These are phyloP conservation scores for Globisporangium cystogenes DNA, from an alignment of 352 stramenopile genomes.

Conservation along the genomic window DNA sequence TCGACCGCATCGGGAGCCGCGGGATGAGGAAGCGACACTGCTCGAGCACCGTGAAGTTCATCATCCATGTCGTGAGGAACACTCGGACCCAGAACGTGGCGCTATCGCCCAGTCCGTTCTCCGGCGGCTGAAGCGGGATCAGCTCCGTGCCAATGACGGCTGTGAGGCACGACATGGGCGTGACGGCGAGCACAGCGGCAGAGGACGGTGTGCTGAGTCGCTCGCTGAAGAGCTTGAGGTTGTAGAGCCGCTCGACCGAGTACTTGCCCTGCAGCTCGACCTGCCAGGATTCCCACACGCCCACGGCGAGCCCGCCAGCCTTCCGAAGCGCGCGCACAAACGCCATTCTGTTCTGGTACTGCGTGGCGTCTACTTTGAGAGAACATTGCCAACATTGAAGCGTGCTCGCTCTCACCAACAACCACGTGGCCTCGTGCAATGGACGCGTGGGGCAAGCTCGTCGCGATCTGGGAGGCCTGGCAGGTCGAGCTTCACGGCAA, in stretches of 20 bases:
- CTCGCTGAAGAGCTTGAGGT: background rate
- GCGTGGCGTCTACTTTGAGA: too few species aligned
- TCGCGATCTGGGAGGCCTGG: background rate
- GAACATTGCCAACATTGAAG: too few species aligned
- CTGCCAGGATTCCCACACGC: background rate
- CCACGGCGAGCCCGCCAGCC: too few species aligned
- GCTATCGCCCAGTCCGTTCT: background rate
- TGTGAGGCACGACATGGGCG: background rate
- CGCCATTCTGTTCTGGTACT: too few species aligned
- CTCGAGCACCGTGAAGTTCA: background rate
- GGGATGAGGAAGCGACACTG: constrained; percentile 6
- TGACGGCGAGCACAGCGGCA: background rate
- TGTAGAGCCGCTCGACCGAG: constrained; percentile 5
- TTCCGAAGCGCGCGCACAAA: background rate
- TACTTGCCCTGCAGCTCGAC: constrained; percentile 5
- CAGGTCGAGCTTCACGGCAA: constrained; percentile 6
- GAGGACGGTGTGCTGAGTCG: background rate
- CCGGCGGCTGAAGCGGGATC: constrained; percentile 4
- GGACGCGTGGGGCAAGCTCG: too few species aligned
- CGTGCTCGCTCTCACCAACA: too few species aligned
- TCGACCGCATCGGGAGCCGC: constrained; percentile 4
- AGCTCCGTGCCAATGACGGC: background rate
- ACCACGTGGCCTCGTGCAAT: too few species aligned
- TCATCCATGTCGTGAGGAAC: background rate
- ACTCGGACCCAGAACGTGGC: constrained; percentile 2